Conservation (phyloP, 208 protist species). For the Trypanosoma scelopori region DNA sequence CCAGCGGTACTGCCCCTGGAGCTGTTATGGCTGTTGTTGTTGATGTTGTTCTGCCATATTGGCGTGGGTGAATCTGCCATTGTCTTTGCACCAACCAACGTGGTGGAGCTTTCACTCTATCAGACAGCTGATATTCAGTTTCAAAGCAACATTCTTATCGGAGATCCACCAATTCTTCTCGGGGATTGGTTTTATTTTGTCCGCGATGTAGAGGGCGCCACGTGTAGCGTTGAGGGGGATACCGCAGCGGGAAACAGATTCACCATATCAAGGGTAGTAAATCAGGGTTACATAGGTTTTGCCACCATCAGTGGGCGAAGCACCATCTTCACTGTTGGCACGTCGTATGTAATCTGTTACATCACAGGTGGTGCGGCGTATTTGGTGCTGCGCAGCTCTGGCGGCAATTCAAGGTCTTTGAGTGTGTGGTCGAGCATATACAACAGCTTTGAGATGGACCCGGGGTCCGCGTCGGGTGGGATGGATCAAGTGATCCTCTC, state of each 20-base stretch:
- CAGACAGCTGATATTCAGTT: conserved; percentile 67
- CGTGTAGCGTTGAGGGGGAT: conserved; percentile 19
- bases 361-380: conserved; percentile 33
- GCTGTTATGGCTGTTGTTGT: not conserved
- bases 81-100: conserved; percentile 64
- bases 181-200: conserved; percentile 76
- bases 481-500: conserved; percentile 56
- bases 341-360: conserved; percentile 78
- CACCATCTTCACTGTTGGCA: conserved; percentile 48
- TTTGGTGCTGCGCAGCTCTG: conserved; percentile 34
- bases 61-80: conserved; percentile 41
- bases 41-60: not conserved
- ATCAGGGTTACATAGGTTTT: conserved; percentile 43
- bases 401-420: conserved; percentile 21
- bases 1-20: too few species aligned
- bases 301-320: conserved; percentile 35
- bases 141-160: conserved; percentile 50
- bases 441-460: conserved; percentile 43
- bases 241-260: conserved; percentile 35
- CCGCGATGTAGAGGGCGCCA: conserved; percentile 5
- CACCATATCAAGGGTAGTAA: conserved; percentile 33
- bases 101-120: conserved; percentile 77
- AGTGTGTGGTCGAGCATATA: conserved; percentile 76
- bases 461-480: conserved; percentile 39
- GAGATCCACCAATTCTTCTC: conserved; percentile 52